Evolutionary conservation across 805 yeast genomes (phyloP).

Genomic region (Candida piceae): DNA sequence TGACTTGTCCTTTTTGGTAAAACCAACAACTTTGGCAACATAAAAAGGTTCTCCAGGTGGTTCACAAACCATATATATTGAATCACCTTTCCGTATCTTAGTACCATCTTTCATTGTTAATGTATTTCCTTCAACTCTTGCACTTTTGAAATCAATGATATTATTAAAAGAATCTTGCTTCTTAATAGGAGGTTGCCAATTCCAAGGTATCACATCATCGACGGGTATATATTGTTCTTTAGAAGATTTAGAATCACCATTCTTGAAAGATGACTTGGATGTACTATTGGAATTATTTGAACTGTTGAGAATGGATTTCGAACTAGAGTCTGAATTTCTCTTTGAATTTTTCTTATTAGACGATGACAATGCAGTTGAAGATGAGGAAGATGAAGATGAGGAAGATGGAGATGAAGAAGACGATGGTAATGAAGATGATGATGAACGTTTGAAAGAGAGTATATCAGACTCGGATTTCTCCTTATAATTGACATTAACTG

Average conservation of each 20-base stretch:
- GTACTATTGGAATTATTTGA: too few species aligned
- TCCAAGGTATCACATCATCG: constrained; percentile 36
- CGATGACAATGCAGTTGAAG: constrained; percentile 3
- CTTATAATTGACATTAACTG: constrained; percentile 30
- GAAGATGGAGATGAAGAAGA: neutral
- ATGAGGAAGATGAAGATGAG: neutral
- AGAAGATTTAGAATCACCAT: too few species aligned
- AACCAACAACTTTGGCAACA: constrained; percentile 79
- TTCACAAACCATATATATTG: constrained; percentile 78
- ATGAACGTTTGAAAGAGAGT: constrained; percentile 1
- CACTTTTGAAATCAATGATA: constrained; percentile 36
- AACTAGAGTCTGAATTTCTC: neutral
- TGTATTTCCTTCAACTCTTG: constrained; percentile 36
- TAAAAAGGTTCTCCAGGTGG: constrained; percentile 95
- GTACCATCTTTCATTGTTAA: constrained; percentile 36
- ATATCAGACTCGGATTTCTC: constrained; percentile 28
- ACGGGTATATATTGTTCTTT: constrained; percentile 21
- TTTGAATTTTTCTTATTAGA: constrained; percentile 1
- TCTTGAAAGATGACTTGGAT: too few species aligned
- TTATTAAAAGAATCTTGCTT: constrained; percentile 38
- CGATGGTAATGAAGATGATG: too few species aligned
- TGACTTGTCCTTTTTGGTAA: constrained; percentile 39
- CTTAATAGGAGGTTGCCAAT: constrained; percentile 45
- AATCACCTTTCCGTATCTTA: constrained; percentile 50
- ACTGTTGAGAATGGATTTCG: too few species aligned